phyloP scores from a whole-genome alignment of 148 eudicot species.

The Heliosperma pusillum region DNA sequence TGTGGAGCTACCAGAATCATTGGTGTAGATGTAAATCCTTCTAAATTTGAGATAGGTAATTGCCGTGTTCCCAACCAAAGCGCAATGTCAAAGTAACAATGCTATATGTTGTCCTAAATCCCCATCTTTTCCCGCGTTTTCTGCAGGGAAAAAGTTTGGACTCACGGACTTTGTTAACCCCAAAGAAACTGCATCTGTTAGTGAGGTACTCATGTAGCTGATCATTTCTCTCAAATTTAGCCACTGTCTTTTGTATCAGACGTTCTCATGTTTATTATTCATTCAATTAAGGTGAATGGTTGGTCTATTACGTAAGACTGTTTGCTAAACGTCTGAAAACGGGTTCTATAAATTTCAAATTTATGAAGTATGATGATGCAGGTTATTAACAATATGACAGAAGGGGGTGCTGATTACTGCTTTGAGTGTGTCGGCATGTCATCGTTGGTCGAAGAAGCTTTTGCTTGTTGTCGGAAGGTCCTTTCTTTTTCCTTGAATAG shows the following conservation, averaged over 20 bases:
- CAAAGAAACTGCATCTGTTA: conserved; percentile 44
- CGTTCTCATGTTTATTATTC: too few relatives aligned
- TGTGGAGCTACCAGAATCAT: conserved; percentile 88
- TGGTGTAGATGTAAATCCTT: conserved; percentile 82
- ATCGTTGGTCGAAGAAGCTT: conserved; percentile 81
- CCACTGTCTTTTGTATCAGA: too few relatives aligned
- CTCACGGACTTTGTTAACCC: conserved; percentile 77
- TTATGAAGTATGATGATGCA: conserved; percentile 17
- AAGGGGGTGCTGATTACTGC: conserved; percentile 90
- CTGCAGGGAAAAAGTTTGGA: too few relatives aligned
- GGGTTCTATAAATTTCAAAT: too few relatives aligned
- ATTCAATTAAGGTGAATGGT: too few relatives aligned
- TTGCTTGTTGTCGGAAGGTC: conserved; percentile 72
- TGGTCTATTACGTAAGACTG: too few relatives aligned
- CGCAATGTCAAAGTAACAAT: too few relatives aligned
- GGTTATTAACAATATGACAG: conserved; percentile 78
- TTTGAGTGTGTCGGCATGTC: conserved; percentile 86
- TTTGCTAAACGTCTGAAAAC: too few relatives aligned
- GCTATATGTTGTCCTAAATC: too few relatives aligned
- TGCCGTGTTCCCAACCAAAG: neutral
- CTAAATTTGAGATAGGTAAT: conserved; percentile 59
- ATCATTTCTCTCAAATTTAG: too few relatives aligned
- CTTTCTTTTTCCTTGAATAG: too few relatives aligned
- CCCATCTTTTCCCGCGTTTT: neutral
- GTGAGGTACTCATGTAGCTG: conserved; percentile 65